Evolutionary conservation across 345 rosid species (phyloP), one percentile per base, ranked within the genome.

Genomic region (Ceriops decandra): DNA sequence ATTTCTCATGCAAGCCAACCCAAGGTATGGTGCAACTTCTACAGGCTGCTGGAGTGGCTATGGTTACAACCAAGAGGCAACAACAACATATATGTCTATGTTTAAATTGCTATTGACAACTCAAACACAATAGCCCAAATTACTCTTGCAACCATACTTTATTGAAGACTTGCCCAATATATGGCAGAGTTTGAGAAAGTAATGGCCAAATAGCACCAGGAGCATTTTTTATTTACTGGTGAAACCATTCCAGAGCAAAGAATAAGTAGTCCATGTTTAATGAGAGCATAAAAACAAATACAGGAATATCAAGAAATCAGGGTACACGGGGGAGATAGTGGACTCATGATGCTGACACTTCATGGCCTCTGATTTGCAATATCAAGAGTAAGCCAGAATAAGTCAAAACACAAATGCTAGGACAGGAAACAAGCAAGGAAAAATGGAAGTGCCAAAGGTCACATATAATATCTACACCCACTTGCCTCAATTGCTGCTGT

Each of bases 1-100:
- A 33, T 33, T 33, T 33, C 36, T 33, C 36, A 33, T 7, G 9
- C 9, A 33, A 33, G 36, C 36, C 36, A 33, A 33, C 9, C 36
- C 6, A 33, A 33, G 36, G 36, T 33, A 7, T 33, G 36, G 36
- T 33, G 36, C 36, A 33, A 33, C 36, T 33, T 6, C 1, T 7
- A 7, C 90, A 70, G 96, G 86, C 73, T 90, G 98, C 69, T 85
- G 89, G 63, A 85, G 85, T 62, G 96, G 93, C 98, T 93, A 87
- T 67, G 60, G 67, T 79, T 60, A 76, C 46, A 76, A 82, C 60
- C 60, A 56, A 74, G 59, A 77, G 54, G 70, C 62, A 76, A 77
- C 72, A 79, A 60, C 65, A 71, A 79, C 52, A 63, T 32, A 67
- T 5, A 32, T 32, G 35, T 32, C 35, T 6, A 32, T 42, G 56